Evolutionary conservation across 2,329 filamentous ascomycete species (phyloP).

Genomic region (Colletotrichum simmondsii): DNA sequence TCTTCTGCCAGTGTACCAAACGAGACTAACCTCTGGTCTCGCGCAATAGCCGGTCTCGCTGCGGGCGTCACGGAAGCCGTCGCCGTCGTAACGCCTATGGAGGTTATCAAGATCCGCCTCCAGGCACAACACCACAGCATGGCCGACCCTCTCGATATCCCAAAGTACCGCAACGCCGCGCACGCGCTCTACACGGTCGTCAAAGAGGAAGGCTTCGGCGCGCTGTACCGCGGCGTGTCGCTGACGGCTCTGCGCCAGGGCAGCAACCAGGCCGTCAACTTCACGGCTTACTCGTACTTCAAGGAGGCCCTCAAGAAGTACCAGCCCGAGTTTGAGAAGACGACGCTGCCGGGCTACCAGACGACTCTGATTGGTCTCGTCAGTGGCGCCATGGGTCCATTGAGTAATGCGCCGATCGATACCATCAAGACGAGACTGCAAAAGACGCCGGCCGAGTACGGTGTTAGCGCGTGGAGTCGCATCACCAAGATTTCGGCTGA

Average conservation of each 20-base stretch:
- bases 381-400: constrained; percentile 91
- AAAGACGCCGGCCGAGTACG: constrained; percentile 84
- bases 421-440: constrained; percentile 98
- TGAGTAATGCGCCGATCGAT: constrained; percentile 97
- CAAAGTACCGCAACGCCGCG: constrained; percentile 96
- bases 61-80: constrained; percentile 98
- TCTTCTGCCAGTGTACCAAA: neutral
- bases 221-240: constrained; percentile 92
- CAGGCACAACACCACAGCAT: constrained; percentile 98
- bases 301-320: constrained; percentile 79
- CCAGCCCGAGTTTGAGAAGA: constrained; percentile 75
- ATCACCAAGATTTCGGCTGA: constrained; percentile 83
- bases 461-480: constrained; percentile 81
- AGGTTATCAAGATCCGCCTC: constrained; percentile 98
- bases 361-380: constrained; percentile 92
- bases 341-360: constrained; percentile 84
- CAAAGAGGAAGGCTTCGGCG: constrained; percentile 87
- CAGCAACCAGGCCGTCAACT: constrained; percentile 98
- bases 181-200: constrained; percentile 87
- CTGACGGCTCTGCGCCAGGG: constrained; percentile 94
- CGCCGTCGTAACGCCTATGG: constrained; percentile 96
- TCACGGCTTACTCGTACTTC: constrained; percentile 96
- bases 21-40: neutral
- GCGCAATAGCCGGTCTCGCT: constrained; percentile 75
- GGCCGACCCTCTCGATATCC: constrained; percentile 94